Evolutionary conservation across 2,329 filamentous ascomycete genomes (phyloP).

Genomic region (Chrysosporium keratinophilum): DNA sequence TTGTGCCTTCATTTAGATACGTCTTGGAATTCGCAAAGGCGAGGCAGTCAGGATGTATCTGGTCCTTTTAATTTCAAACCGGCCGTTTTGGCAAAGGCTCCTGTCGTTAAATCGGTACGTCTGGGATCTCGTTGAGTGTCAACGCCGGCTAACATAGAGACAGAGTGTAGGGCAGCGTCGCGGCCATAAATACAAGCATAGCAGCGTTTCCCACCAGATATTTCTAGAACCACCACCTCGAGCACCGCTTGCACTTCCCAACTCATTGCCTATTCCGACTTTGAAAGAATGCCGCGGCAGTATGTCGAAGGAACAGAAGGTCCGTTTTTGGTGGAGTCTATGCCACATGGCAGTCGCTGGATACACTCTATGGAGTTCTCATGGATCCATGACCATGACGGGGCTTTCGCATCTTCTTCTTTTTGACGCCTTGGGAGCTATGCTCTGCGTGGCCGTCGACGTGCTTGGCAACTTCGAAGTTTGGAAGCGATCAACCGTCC

Average conservation of each 20-base stretch:
- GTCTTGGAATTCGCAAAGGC: constrained; percentile 21
- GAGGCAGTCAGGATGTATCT: constrained; percentile 27
- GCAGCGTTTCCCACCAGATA: constrained; percentile 90
- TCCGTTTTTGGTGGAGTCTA: constrained; percentile 75
- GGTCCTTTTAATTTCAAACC: constrained; percentile 91
- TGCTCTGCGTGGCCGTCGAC: constrained; percentile 84
- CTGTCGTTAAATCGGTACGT: constrained; percentile 61
- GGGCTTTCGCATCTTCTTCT: constrained; percentile 87
- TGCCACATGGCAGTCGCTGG: constrained; percentile 76
- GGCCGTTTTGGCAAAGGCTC: constrained; percentile 61
- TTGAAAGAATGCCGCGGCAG: constrained; percentile 76
- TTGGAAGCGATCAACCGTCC: constrained; percentile 84
- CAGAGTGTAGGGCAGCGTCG: constrained; percentile 83
- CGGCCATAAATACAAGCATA: constrained; percentile 96
- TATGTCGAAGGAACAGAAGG: constrained; percentile 79
- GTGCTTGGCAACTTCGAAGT: constrained; percentile 95
- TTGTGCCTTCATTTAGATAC: constrained; percentile 18
- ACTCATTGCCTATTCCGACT: constrained; percentile 85
- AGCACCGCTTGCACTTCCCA: constrained; percentile 77
- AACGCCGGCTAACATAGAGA: constrained; percentile 18
- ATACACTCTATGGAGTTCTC: constrained; percentile 75
- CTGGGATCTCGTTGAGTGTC: constrained; percentile 1
- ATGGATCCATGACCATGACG: constrained; percentile 80
- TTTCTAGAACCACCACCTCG: constrained; percentile 84
- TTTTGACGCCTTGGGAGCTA: constrained; percentile 87